Base-by-base conservation (phyloP, 352 stramenopile species). In the Thraustochytrium sp. region DNA sequence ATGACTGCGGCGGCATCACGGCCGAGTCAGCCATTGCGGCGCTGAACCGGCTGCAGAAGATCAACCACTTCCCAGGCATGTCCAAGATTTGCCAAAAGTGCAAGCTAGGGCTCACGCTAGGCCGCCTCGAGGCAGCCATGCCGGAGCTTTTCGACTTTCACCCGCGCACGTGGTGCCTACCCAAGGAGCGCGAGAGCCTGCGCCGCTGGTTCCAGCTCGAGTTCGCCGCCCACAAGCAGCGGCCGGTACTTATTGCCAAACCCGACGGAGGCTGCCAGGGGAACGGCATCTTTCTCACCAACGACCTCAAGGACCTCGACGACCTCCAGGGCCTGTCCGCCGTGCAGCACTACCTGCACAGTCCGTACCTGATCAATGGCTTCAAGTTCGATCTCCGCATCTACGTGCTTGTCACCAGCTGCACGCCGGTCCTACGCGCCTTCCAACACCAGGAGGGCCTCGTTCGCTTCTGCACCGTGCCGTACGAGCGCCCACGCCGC, bases 391-490 rank as follows among this genome's bases (percentile, higher is more conserved):
- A 98, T 75, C 74, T 98, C 74, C 89, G 94, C 4, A 84, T 98
- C 29, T 98, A 97, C 83, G 91, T 97, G n/a, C 88, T 97, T 23
- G 94, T 97, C 36, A 97, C 93, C 34, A 97, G 92, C 2, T 97
- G 97, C 84, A 91, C 92, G 56, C 94, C 93, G 18, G 23, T 9
- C 8, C 89, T 98, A 2, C 93, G 97, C 82, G 93, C 90, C n/a
- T 98, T 97, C 74, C 91, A 98, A 49, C 97, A 97, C 85, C 89
- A 93, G 56, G 92, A 97, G 78, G 94, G 94, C 21, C 96, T 98
- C 68, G 93, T 95, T 55, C 90, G 94, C 18, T 89, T 98, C 55
- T 95, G 92, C 76, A 97, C 92, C 54, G 84, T 90, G 34, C 84
- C 84, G n/a, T 98, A 97, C 86, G 85, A 68, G 21, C 42, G 44